phyloP scores from a whole-genome alignment of 1,284 basidiomycete species.

The Inonotus obliquus region DNA sequence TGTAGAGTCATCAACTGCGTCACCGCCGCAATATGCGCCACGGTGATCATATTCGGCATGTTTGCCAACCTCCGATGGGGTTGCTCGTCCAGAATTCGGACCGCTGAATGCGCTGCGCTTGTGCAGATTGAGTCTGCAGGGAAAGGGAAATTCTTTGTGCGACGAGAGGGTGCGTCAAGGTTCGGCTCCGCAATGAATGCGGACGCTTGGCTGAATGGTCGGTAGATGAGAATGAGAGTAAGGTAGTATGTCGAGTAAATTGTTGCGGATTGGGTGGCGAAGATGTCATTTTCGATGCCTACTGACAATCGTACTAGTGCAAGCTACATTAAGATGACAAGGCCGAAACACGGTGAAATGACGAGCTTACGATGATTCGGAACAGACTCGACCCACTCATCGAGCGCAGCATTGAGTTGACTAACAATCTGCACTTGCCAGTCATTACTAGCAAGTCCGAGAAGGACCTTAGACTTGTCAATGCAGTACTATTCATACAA shows the following conservation, averaged over 20 bases:
- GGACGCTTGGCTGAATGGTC: constrained; percentile 46
- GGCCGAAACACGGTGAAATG: constrained; percentile 10
- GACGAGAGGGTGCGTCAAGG: constrained; percentile 6
- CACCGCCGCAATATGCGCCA: constrained; percentile 12
- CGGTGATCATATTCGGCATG: constrained; percentile 14
- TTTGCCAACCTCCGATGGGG: constrained; percentile 9
- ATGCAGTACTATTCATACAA: constrained; percentile 57
- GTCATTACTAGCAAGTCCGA: constrained; percentile 44
- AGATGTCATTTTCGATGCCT: constrained; percentile 45
- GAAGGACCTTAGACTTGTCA: constrained; percentile 53
- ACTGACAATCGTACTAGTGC: constrained; percentile 71
- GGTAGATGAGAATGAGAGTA: constrained; percentile 67
- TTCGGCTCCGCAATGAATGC: constrained; percentile 10
- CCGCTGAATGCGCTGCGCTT: constrained; percentile 13
- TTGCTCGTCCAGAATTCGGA: constrained; percentile 11
- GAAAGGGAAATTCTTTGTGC: constrained; percentile 11
- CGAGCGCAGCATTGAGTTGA: constrained; percentile 65
- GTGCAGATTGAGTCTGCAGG: constrained; percentile 17
- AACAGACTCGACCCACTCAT: constrained; percentile 66
- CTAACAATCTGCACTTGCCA: constrained; percentile 61
- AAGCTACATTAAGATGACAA: neutral
- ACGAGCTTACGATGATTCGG: constrained; percentile 60
- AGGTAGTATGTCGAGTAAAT: constrained; percentile 70
- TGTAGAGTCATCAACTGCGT: constrained; percentile 10
- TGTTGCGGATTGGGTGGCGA: constrained; percentile 65